A percentile compares a stretch with the other conserved stretches of the same genome.
phyloP scores from a whole-genome alignment of 2,329 filamentous ascomycete genomes.

The Bipolaris sorokiniana region DNA sequence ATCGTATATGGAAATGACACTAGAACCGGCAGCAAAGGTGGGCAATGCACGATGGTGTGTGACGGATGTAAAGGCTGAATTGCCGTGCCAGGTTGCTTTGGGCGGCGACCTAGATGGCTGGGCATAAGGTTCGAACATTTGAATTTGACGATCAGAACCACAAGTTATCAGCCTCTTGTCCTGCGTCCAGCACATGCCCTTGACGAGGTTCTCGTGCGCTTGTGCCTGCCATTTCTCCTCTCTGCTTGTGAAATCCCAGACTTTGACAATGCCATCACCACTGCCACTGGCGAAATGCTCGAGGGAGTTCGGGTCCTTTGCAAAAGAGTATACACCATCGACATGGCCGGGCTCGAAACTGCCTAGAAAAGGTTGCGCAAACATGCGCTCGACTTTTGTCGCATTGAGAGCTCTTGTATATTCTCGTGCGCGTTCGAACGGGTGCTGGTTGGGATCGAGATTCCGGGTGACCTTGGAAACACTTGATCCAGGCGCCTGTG shows the following conservation, averaged over 20 bases:
- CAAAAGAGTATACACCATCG: slow-evolving; percentile 69
- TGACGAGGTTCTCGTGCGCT: slow-evolving; percentile 93
- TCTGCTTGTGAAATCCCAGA: slow-evolving; percentile 79
- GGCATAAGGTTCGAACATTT: slow-evolving; percentile 89
- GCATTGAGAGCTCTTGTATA: slow-evolving; percentile 81
- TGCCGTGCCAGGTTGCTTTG: slow-evolving; percentile 82
- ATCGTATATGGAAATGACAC: slow-evolving; percentile 86
- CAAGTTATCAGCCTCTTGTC: slow-evolving; percentile 87
- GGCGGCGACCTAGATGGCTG: slow-evolving; percentile 72
- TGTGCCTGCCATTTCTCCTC: slow-evolving; percentile 78
- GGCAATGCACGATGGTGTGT: slow-evolving; percentile 81
- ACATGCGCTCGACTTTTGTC: slow-evolving; percentile 92
- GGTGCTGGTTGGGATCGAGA: slow-evolving; percentile 83
- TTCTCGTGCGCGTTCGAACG: slow-evolving; percentile 88
- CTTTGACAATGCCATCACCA: slow-evolving; percentile 89
- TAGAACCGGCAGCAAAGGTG: slow-evolving; percentile 79
- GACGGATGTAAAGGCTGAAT: slow-evolving; percentile 80
- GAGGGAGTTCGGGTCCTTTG: slow-evolving; percentile 56
- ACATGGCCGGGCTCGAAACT: slow-evolving; percentile 91
- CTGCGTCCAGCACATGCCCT: slow-evolving; percentile 86
- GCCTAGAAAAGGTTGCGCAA: slow-evolving; percentile 80
- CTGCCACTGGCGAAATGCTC: slow-evolving; percentile 52
- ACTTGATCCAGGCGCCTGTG: slow-evolving; percentile 71
- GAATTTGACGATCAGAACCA: slow-evolving; percentile 83
- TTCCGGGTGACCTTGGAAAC: slow-evolving; percentile 71